phyloP scores from a whole-genome alignment of 768 basidiomycete genomes.

The Panaeolus cyanescens region DNA sequence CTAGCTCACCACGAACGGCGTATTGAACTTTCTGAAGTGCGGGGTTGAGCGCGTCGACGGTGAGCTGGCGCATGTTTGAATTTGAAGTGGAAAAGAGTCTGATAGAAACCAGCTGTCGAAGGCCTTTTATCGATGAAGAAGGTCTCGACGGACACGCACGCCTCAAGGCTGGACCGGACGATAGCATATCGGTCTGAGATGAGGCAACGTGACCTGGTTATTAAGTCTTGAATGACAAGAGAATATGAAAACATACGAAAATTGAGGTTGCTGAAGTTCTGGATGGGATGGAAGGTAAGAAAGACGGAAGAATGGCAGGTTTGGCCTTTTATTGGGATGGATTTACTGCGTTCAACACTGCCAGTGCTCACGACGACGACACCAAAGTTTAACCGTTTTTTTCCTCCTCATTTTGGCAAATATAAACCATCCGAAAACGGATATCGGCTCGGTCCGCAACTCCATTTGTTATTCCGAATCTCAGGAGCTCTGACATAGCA shows the following conservation, averaged over 20 bases:
- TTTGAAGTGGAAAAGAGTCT: conserved; percentile 12
- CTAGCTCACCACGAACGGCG: conserved; percentile 95
- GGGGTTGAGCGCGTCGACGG: conserved; percentile 77
- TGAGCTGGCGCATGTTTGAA: conserved; percentile 56
- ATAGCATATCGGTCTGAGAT: conserved; percentile 4
- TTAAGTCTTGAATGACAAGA: not conserved
- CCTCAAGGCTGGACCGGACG: conserved; percentile 16
- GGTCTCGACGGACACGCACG: conserved; percentile 3
- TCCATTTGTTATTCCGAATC: not conserved
- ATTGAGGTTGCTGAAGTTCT: not conserved
- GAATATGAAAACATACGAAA: not conserved
- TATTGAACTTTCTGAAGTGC: conserved; percentile 88
- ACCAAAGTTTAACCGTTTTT: not conserved
- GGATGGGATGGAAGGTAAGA: not conserved
- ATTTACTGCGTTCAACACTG: not conserved
- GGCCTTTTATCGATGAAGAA: conserved; percentile 18
- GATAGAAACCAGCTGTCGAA: conserved; percentile 3
- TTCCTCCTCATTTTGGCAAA: not conserved
- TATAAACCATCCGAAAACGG: not conserved
- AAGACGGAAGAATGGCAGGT: not conserved
- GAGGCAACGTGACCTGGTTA: conserved; percentile 6
- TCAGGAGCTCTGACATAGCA: not conserved
- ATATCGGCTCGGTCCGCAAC: not conserved
- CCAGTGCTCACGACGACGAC: not conserved
- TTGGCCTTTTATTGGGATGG: not conserved